These are phyloP conservation scores for Wallacemonas sp. DNA, from an alignment of 208 protist genomes.

Conservation along the genomic window DNA sequence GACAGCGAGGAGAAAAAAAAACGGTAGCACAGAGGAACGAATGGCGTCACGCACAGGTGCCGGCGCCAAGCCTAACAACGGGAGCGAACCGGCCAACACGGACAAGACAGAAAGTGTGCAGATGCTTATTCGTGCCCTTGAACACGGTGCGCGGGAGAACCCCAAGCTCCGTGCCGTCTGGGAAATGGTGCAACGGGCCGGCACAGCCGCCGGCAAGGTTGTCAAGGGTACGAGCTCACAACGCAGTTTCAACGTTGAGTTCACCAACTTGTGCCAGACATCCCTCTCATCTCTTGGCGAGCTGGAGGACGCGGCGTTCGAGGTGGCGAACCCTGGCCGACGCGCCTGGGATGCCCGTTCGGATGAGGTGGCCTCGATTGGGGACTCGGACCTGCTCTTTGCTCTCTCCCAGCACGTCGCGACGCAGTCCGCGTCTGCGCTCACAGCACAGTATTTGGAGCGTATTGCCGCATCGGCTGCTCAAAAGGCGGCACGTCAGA, in stretches of 20 bases:
- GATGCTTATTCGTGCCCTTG: not conserved
- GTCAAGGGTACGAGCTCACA: constrained; percentile 81
- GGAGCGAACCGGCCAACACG: no score
- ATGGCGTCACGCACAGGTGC: no score
- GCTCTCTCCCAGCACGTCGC: constrained; percentile 57
- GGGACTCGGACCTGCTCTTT: constrained; percentile 45
- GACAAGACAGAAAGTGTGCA: not conserved
- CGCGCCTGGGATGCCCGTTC: constrained; percentile 34
- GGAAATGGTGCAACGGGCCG: constrained; percentile 9
- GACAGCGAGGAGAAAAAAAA: no score
- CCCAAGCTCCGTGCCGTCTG: not conserved
- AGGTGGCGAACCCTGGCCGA: constrained; percentile 46
- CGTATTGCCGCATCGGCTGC: constrained; percentile 55
- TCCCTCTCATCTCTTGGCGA: constrained; percentile 49
- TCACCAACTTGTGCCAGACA: constrained; percentile 67
- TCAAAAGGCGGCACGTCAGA: constrained; percentile 33
- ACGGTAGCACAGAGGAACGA: no score
- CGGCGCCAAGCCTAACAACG: no score
- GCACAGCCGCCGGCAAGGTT: constrained; percentile 32
- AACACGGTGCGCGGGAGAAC: not conserved
- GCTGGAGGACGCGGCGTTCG: constrained; percentile 69
- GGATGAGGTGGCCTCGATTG: constrained; percentile 41
- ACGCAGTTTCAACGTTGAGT: constrained; percentile 64
- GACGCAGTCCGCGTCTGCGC: constrained; percentile 42
- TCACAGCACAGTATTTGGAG: constrained; percentile 64